Base-by-base conservation (phyloP, 2,329 filamentous ascomycete genomes). In the Trichoderma oligosporum region DNA sequence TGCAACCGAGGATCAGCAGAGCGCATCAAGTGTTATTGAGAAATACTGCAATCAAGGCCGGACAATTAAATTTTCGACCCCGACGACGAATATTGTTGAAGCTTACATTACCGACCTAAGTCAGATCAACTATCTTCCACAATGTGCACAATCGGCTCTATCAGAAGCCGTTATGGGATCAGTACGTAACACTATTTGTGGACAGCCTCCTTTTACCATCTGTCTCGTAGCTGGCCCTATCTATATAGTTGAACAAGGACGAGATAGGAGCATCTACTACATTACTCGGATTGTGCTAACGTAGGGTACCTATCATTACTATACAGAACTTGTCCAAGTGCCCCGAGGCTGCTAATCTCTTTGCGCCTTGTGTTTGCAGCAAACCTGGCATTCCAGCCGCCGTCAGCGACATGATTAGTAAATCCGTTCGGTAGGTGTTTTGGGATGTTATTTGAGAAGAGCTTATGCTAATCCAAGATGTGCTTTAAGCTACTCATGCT, bases 41-140 rank as follows among this genome's bases (percentile, higher is more conserved):
- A 72, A 74, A 31, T 82, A 82, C 62, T 82, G 80, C 65, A 72
- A 76, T 57, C 79, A 78, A 42, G 70, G 66, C 11, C 57, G 62
- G 4, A 62, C 67, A 0, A 62, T 72, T 14, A 63, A 70, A 0
- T 80, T 82, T 57, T 65, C 76, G 4, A 71, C 72, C 9, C 78
- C 78, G 11, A 70, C 71, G 0, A 54, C 60, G 12, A 72, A 74
- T 44, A 63, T 73, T 0, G 76, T 82, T 18, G 69, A 72, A 0
- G 69, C 73, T 29, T 81, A 78, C 54, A 76, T 82, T 42, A 80
- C 78, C 11, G 80, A 83, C 59, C 65, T 82, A 1, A 66, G 78
- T 2, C 73, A 62, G 64, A 64, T 61, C 72, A 69, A 24, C 24
- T 81, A 56, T 65, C 65, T 48, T 66, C 73, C 61, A 66, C 72